Conservation (phyloP, 2,329 filamentous ascomycete genomes). For the Paracamarosporium sp. region DNA sequence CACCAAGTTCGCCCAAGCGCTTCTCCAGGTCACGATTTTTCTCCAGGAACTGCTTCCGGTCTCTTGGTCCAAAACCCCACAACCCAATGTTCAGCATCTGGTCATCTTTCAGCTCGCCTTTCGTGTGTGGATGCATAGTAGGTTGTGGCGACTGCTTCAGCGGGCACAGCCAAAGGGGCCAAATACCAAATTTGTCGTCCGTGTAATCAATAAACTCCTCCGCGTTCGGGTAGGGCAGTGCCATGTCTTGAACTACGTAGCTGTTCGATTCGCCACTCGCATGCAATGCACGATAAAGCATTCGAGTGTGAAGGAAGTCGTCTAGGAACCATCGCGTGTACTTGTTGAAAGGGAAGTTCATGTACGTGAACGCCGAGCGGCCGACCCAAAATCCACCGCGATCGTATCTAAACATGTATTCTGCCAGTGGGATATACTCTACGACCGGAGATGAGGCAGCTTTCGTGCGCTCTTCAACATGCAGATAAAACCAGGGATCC, state of each 20-base stretch:
- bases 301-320: constrained; percentile 67
- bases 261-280: constrained; percentile 65
- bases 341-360: constrained; percentile 69
- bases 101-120: constrained; percentile 31
- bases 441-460: constrained; percentile 39
- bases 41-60: constrained; percentile 51
- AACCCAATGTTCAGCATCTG: constrained; percentile 66
- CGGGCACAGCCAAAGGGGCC: constrained; percentile 58
- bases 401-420: constrained; percentile 77
- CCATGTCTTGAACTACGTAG: constrained; percentile 71
- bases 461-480: constrained; percentile 50
- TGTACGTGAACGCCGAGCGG: constrained; percentile 68
- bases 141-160: constrained; percentile 44
- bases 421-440: constrained; percentile 67
- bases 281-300: constrained; percentile 71
- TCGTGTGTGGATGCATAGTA: constrained; percentile 44
- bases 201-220: constrained; percentile 54
- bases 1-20: constrained; percentile 64
- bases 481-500: constrained; percentile 61
- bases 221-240: constrained; percentile 52
- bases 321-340: constrained; percentile 68
- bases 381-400: constrained; percentile 74
- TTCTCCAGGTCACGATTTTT: constrained; percentile 68
- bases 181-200: constrained; percentile 49
- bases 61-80: constrained; percentile 74